Base-by-base conservation (phyloP, 2,329 filamentous ascomycete species). In the Beauveria asiatica region DNA sequence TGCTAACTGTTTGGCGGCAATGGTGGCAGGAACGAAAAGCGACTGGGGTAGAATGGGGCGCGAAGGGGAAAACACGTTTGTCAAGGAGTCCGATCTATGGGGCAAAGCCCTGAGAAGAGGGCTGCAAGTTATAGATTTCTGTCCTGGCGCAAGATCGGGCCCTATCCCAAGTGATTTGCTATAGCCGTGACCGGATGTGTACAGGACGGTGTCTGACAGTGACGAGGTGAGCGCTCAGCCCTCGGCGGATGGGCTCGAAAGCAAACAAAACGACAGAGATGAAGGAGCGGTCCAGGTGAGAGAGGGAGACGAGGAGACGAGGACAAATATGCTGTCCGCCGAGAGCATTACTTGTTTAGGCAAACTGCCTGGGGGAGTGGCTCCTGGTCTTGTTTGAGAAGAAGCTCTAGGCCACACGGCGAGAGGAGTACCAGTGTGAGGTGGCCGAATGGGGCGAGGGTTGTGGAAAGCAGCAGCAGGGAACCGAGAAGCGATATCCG, bases 331-430 rank as follows among this genome's bases (percentile, higher is more conserved):
- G 50, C 49, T 48, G 50, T 60, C 57, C 44, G 42, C 57, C 50
- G 57, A 60, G 57, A 60, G 57, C 49, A 59, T 59, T 59, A 46
- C 57, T 59, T 30, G 41, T 59, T 59, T 59, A 41, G 57, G 57
- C 48, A 54, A 33, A 21, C 50, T 54, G 27, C 54, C 50, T 60
- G 30, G 50, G 49, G 50, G 50, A 60, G 57, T 54, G 50, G 39
- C 44, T 60, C 42, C 50, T 44, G 44, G 27, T 30, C 50, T 23
- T 60, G 50, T 54, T 60, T 48, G 50, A 54, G 39, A 41, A 49
- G 57, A 60, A 60, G 44, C 49, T 48, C 42, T 19, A 52, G 56
- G 49, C 21, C 27, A 50, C 33, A 42, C 39, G 50, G 50, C 23
- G 25, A 17, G 41, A 49, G 56, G 27, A 59, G 49, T 21, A 30